Percentiles rank a stretch among this genome's conserved stretches.
phyloP scores from a whole-genome alignment of 1,139 yeast genomes.

The Geotrichum europaeum region DNA sequence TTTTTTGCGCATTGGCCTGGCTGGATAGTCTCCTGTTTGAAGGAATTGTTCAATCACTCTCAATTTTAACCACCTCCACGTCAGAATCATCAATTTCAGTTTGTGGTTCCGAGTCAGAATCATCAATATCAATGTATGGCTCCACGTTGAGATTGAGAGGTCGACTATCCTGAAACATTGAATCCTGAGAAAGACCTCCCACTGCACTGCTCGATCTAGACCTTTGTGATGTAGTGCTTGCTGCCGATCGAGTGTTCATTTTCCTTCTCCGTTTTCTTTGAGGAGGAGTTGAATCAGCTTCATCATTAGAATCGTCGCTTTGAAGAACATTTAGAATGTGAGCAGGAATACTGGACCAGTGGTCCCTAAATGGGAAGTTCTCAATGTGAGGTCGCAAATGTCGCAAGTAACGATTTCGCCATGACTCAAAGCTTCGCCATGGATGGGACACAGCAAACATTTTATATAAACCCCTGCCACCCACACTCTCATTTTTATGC shows the following conservation, averaged over 20 bases:
- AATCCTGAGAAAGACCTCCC: slow-evolving; percentile 1
- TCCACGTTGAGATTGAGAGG: neutral
- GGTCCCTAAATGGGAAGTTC: neutral
- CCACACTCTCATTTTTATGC: neutral
- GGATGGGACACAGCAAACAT: neutral
- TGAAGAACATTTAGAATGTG: slow-evolving; percentile 1
- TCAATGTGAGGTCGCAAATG: slow-evolving; percentile 8
- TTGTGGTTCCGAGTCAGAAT: neutral
- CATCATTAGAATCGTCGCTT: neutral
- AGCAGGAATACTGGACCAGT: neutral
- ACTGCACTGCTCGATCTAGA: neutral
- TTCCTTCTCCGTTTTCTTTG: neutral
- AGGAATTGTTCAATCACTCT: neutral
- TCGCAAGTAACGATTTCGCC: slow-evolving; percentile 7
- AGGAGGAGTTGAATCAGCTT: neutral
- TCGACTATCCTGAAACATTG: slow-evolving; percentile 5
- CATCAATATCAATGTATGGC: neutral
- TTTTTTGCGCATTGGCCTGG: neutral
- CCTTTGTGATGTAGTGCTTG: neutral
- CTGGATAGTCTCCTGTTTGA: neutral
- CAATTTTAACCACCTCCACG: neutral
- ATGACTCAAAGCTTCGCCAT: slow-evolving; percentile 10
- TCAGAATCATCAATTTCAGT: neutral
- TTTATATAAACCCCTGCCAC: slow-evolving; percentile 9
- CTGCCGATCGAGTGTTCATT: neutral